Conservation (phyloP, 139 green algal genomes). For the Coelastrella sp. region DNA sequence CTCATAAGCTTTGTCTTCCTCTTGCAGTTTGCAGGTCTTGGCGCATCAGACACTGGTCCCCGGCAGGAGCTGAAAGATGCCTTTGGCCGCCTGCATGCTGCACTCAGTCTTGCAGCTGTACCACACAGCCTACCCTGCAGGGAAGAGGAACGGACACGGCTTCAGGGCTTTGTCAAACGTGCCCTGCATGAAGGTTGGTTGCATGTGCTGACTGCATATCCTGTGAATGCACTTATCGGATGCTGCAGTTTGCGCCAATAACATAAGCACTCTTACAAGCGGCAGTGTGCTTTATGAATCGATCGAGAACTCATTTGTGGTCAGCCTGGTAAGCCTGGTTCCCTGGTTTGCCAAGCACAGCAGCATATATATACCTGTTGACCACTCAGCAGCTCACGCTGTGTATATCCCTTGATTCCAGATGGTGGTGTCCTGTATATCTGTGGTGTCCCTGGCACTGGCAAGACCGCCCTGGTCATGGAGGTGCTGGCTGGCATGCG, state of each 20-base stretch:
- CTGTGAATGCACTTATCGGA: too few species aligned
- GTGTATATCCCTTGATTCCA: too few species aligned
- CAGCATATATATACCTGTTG: too few species aligned
- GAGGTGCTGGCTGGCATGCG: slow-evolving; percentile 69
- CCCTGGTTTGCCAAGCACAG: too few species aligned
- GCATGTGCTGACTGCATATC: background rate
- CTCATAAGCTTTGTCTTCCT: too few species aligned
- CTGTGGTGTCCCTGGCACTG: slow-evolving; percentile 95
- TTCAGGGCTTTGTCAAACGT: slow-evolving; percentile 76
- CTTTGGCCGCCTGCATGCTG: slow-evolving; percentile 18
- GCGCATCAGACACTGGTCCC: slow-evolving; percentile 21
- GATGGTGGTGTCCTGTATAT: slow-evolving; percentile 92
- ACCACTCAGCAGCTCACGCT: too few species aligned
- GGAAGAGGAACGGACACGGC: slow-evolving; percentile 74
- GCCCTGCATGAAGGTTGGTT: slow-evolving; percentile 59
- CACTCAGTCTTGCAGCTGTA: slow-evolving; percentile 48
- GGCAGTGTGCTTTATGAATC: too few species aligned
- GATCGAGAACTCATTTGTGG: too few species aligned
- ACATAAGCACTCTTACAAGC: too few species aligned
- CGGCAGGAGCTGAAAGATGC: slow-evolving; percentile 25
- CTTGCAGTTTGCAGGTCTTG: slow-evolving; percentile 44
- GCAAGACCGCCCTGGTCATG: slow-evolving; percentile 95
- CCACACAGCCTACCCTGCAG: slow-evolving; percentile 82
- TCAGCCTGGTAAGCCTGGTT: too few species aligned
- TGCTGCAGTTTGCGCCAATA: too few species aligned